Evolutionary conservation across 1,139 yeast genomes (phyloP).

Genomic region (Pichia kudriavzevii): DNA sequence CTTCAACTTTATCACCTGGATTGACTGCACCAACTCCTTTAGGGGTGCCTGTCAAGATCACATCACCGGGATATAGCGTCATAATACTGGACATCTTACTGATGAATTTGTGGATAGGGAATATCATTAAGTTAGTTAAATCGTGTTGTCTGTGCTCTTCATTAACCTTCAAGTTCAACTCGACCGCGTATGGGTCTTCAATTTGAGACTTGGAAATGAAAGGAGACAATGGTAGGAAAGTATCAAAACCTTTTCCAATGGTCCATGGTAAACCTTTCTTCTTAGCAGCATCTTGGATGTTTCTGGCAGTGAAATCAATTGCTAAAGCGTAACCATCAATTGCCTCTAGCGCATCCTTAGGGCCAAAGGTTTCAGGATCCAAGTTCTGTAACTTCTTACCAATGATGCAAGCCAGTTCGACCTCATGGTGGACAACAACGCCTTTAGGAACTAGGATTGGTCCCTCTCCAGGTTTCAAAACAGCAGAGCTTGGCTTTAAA

Average conservation of each 20-base stretch:
- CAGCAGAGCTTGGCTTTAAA: constrained; percentile 71
- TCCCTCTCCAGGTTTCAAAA: constrained; percentile 56
- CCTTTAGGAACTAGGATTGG: constrained; percentile 82
- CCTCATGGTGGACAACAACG: constrained; percentile 80
- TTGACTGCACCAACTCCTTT: constrained; percentile 86
- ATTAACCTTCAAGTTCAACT: constrained; percentile 61
- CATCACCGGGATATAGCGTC: constrained; percentile 87
- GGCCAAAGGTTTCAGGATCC: constrained; percentile 47
- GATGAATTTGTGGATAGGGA: constrained; percentile 75
- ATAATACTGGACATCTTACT: constrained; percentile 77
- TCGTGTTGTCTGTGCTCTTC: constrained; percentile 69
- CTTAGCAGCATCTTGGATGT: constrained; percentile 93
- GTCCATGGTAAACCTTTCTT: constrained; percentile 95
- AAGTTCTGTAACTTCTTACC: constrained; percentile 58
- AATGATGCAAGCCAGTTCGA: constrained; percentile 78
- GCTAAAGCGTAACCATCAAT: constrained; percentile 85
- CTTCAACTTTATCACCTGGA: constrained; percentile 73
- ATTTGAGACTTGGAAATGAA: constrained; percentile 60
- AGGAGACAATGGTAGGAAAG: constrained; percentile 76
- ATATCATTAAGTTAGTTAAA: constrained; percentile 77
- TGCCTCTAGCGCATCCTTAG: constrained; percentile 62
- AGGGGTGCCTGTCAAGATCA: constrained; percentile 92
- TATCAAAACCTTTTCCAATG: constrained; percentile 93
- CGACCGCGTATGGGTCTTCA: constrained; percentile 68
- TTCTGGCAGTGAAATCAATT: constrained; percentile 90